A percentile compares a stretch with the other conserved stretches of the same genome.
Conservation (phyloP, 257 asterid genomes). For the Solanum pinnatisectum region DNA sequence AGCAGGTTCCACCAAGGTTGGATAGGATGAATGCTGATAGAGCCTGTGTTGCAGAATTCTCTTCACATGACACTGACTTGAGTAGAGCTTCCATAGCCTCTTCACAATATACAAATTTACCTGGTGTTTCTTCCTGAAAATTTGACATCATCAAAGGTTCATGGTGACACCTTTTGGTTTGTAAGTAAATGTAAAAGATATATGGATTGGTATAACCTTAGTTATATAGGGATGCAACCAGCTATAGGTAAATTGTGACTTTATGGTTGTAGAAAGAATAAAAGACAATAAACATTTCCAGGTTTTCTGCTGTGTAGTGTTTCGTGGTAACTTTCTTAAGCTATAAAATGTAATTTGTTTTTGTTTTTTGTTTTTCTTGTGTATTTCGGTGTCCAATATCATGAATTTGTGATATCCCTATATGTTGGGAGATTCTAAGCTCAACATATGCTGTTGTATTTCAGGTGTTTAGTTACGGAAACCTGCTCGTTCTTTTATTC, state of each 20-base stretch:
- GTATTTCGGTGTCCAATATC: not conserved
- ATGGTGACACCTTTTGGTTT: not conserved
- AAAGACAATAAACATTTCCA: not conserved
- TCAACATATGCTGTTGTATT: not conserved
- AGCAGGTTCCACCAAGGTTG: constrained; percentile 76
- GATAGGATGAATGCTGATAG: constrained; percentile 61
- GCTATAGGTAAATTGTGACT: not conserved
- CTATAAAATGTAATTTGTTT: not conserved
- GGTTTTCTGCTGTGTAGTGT: not conserved
- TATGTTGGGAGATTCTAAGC: not conserved
- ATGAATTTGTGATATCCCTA: not conserved
- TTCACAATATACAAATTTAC: constrained; percentile 35
- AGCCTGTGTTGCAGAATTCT: constrained; percentile 30
- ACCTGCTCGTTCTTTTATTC: not conserved
- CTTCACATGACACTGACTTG: constrained; percentile 44
- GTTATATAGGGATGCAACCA: not conserved
- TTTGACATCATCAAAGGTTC: not conserved
- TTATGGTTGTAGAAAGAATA: not conserved
- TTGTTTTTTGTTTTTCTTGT: not conserved
- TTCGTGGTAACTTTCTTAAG: not conserved
- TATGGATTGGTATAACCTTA: not conserved
- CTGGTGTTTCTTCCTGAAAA: constrained; percentile 61
- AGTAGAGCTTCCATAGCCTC: constrained; percentile 54
- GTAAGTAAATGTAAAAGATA: not conserved
- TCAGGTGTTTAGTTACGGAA: not conserved